Evolutionary conservation across 495 filamentous ascomycete genomes (phyloP), one percentile per base, ranked within the genome.

Genomic region (Talaromyces ruber): DNA sequence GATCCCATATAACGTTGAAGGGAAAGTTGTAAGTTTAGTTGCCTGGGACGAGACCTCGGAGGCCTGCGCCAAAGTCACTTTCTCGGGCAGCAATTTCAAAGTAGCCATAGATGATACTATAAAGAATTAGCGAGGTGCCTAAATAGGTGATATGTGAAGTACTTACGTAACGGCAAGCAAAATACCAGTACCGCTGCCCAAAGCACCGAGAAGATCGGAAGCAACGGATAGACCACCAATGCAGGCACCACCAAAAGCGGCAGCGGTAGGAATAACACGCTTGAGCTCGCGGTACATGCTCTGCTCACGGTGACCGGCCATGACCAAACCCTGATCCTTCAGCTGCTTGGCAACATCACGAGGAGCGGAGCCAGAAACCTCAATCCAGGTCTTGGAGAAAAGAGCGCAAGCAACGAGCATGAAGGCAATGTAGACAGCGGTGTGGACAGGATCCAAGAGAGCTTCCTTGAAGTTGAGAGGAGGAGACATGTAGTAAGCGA

Each of bases 251-350:
- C 95, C 95, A 68, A 99, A 99, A 63, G 95, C 94, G 64, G 95
- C 95, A 60, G 95, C 95, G 51, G 93, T 97, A 62, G 95, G 95
- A 64, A 99, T 99, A 67, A 99, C 92, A 67, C 95, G 86, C 88
- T 99, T 99, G 60, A 99, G 83, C 74, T 99, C 95, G 85, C 94
- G 96, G 85, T 99, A 99, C 95, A 98, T 98, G 84, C 90, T 95
- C 83, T 97, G 92, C 78, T 99, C 95, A 79, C 95, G 87, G 79
- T 99, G 95, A 65, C 95, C 95, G 68, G 95, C 94, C 95, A 99
- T 99, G 68, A 98, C 92, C 56, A 99, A 87, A 69, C 95, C 93
- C 78, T 97, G 93, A 71, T 98, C 95, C 86, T 99, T 99, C 71
- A 99, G 85, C 80, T 99, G 95, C 87, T 99, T 99, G 66, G 95